phyloP scores from a whole-genome alignment of 1,139 yeast species.

The Yamadazyma conglobata region DNA sequence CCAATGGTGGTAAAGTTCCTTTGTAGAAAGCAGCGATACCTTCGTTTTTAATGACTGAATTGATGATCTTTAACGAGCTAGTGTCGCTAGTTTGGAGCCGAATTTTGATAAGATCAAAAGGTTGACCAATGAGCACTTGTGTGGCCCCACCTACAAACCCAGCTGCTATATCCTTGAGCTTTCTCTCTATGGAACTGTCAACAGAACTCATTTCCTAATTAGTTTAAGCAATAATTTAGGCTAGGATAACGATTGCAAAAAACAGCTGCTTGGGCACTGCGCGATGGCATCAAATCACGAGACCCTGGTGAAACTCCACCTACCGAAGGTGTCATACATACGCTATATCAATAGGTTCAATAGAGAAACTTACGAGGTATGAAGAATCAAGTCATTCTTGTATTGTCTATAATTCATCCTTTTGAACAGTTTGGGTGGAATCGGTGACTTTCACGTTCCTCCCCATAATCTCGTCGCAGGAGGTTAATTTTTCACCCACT shows the following conservation, averaged over 20 bases:
- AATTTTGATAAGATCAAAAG: conserved; percentile 67
- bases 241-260: not conserved
- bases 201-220: conserved; percentile 15
- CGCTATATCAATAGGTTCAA: too few species aligned
- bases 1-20: conserved; percentile 44
- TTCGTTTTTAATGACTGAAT: conserved; percentile 54
- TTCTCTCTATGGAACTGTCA: conserved; percentile 53
- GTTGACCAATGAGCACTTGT: conserved; percentile 74
- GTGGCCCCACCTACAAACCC: conserved; percentile 57
- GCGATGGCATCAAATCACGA: conserved; percentile 9
- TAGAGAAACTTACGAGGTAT: too few species aligned
- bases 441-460: not conserved
- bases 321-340: too few species aligned
- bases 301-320: conserved; percentile 3
- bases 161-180: conserved; percentile 57
- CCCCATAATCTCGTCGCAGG: conserved; percentile 1
- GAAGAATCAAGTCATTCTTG: too few species aligned
- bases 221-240: not conserved
- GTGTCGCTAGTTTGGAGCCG: conserved; percentile 52
- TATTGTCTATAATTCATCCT: conserved; percentile 4
- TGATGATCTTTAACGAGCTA: conserved; percentile 46
- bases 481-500: conserved; percentile 9
- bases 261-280: not conserved
- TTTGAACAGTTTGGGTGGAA: not conserved
- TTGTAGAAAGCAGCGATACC: conserved; percentile 62